These are phyloP conservation scores for Vitis hybrid DNA, from an alignment of 177 flowering plant genomes.

Conservation along the genomic window DNA sequence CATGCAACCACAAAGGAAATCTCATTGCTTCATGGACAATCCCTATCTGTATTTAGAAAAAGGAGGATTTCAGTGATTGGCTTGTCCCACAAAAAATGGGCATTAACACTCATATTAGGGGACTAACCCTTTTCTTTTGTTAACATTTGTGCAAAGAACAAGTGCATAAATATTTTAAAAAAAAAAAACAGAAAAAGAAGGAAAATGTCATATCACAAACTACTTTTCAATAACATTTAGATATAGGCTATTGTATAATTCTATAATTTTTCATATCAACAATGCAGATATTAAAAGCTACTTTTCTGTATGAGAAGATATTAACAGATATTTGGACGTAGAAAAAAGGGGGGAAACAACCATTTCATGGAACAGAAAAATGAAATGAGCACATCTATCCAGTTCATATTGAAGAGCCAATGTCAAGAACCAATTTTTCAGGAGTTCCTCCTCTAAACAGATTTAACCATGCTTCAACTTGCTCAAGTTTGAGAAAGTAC, in stretches of 20 bases:
- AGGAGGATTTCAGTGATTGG: neutral
- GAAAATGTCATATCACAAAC: too few species aligned
- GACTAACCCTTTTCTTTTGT: neutral
- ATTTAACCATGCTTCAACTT: neutral
- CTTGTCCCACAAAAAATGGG: neutral
- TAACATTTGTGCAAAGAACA: too few species aligned
- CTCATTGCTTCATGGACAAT: conserved; percentile 76
- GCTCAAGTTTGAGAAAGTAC: neutral
- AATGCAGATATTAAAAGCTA: too few species aligned
- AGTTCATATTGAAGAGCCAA: neutral
- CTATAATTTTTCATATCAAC: too few species aligned
- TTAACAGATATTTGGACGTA: too few species aligned
- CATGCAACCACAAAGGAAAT: conserved; percentile 96
- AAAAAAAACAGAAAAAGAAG: too few species aligned
- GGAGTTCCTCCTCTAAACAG: neutral
- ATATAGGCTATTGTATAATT: too few species aligned
- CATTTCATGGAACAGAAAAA: neutral
- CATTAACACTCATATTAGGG: neutral
- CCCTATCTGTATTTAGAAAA: conserved; percentile 54
- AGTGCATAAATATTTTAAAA: too few species aligned
- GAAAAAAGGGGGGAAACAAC: neutral
- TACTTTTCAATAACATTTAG: too few species aligned
- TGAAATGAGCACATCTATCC: neutral
- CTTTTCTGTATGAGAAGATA: too few species aligned
- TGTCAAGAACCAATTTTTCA: neutral